phyloP scores from a whole-genome alignment of 345 rosid species.

The Populus pruinosa region DNA sequence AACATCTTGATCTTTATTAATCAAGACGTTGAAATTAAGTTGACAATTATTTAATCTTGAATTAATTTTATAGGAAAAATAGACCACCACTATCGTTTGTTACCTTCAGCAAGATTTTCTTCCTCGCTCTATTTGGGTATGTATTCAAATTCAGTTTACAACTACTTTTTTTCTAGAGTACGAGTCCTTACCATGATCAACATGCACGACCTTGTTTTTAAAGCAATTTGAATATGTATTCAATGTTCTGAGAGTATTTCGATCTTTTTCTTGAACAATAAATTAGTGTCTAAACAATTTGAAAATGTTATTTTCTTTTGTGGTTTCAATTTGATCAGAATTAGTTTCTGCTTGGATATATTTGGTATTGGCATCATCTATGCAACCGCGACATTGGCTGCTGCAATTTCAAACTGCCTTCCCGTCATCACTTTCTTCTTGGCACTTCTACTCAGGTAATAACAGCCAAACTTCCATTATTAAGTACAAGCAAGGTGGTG shows the following conservation, averaged over 20 bases:
- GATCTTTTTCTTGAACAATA: not conserved
- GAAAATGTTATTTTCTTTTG: not conserved
- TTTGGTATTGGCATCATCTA: conserved; percentile 69
- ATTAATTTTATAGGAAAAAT: conserved; percentile 45
- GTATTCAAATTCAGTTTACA: conserved; percentile 3
- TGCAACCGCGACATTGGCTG: conserved; percentile 79
- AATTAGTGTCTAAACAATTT: not conserved
- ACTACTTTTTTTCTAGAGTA: not conserved
- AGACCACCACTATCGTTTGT: conserved; percentile 60
- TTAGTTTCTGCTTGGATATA: conserved; percentile 57
- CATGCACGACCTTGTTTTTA: no score
- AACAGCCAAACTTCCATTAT: not conserved
- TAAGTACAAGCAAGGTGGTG: no score
- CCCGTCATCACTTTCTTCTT: conserved; percentile 91
- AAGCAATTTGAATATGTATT: not conserved
- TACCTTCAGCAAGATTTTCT: conserved; percentile 73
- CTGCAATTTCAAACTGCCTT: conserved; percentile 75
- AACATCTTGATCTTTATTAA: not conserved
- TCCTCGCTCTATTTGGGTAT: conserved; percentile 76
- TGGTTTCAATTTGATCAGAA: conserved; percentile 31
- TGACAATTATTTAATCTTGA: not conserved
- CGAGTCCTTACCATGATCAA: no score
- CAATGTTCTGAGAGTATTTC: not conserved
- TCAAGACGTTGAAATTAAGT: no score
- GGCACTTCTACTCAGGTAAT: conserved; percentile 69